phyloP scores from a whole-genome alignment of 306 rosid species.

The Malus sieversii region DNA sequence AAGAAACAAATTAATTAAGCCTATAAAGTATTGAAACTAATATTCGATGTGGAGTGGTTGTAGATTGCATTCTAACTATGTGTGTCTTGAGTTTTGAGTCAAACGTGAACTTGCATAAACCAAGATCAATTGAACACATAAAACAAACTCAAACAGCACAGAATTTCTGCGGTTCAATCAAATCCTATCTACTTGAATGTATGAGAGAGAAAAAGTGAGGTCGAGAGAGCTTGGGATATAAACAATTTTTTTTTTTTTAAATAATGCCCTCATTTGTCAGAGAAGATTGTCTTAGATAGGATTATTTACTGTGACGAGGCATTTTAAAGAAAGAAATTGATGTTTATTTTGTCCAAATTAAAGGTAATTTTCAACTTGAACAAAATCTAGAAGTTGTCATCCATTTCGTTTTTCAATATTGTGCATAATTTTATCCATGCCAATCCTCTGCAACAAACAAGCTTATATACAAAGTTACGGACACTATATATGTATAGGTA shows the following conservation, averaged over 20 bases:
- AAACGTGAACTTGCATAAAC: neutral
- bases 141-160: neutral
- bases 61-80: neutral
- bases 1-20: neutral
- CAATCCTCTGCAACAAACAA: no score
- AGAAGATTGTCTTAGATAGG: no score
- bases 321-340: neutral
- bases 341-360: no score
- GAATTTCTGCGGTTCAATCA: neutral
- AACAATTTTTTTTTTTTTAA: no score
- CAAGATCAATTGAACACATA: neutral
- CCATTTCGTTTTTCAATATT: no score
- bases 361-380: neutral
- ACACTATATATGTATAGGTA: no score
- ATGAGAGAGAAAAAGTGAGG: neutral
- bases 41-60: neutral
- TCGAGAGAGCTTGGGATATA: neutral
- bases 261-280: no score
- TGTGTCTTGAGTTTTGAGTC: neutral
- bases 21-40: neutral
- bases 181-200: neutral
- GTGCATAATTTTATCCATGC: no score
- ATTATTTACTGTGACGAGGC: neutral
- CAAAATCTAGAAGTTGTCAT: neutral
- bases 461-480: no score